Evolutionary conservation across 495 filamentous ascomycete genomes (phyloP).

Genomic region (Hypoxylon fuscum): DNA sequence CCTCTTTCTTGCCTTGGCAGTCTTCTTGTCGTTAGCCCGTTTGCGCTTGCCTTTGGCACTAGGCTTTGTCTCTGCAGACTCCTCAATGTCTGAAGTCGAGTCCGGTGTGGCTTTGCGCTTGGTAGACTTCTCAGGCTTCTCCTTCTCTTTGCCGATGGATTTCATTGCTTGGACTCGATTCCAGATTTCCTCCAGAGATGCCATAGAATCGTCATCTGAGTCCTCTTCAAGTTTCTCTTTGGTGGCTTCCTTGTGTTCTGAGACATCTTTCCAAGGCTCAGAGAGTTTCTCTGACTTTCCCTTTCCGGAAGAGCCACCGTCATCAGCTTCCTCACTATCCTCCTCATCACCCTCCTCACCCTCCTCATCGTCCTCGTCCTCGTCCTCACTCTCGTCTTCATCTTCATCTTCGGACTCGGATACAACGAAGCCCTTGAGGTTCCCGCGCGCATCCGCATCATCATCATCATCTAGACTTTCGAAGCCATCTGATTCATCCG

Average conservation of each 20-base stretch:
- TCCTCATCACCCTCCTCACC: slow-evolving; percentile 38
- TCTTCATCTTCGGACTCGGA: slow-evolving; percentile 51
- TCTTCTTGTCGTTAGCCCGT: slow-evolving; percentile 14
- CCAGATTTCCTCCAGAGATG: slow-evolving; percentile 13
- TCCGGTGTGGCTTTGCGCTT: slow-evolving; percentile 11
- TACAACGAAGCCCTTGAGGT: slow-evolving; percentile 68
- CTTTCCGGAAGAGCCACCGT: neutral
- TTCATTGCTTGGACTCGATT: neutral
- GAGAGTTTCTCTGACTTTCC: neutral
- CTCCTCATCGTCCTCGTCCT: slow-evolving; percentile 42
- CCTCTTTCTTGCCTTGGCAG: slow-evolving; percentile 33
- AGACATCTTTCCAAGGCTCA: slow-evolving; percentile 1
- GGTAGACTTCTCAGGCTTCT: neutral
- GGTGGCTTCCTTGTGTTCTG: slow-evolving; percentile 1
- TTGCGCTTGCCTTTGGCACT: slow-evolving; percentile 30
- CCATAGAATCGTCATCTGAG: slow-evolving; percentile 20
- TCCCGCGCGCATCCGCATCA: slow-evolving; percentile 51
- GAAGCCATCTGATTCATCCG: slow-evolving; percentile 45
- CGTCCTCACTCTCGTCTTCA: slow-evolving; percentile 35
- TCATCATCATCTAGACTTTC: slow-evolving; percentile 51
- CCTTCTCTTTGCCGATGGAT: neutral
- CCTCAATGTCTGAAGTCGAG: neutral
- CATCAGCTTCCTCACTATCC: neutral
- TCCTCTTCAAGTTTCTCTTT: slow-evolving; percentile 7
- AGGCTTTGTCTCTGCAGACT: neutral